Evolutionary conservation across 2,329 filamentous ascomycete species (phyloP).

Genomic region (Colletotrichum tanaceti): DNA sequence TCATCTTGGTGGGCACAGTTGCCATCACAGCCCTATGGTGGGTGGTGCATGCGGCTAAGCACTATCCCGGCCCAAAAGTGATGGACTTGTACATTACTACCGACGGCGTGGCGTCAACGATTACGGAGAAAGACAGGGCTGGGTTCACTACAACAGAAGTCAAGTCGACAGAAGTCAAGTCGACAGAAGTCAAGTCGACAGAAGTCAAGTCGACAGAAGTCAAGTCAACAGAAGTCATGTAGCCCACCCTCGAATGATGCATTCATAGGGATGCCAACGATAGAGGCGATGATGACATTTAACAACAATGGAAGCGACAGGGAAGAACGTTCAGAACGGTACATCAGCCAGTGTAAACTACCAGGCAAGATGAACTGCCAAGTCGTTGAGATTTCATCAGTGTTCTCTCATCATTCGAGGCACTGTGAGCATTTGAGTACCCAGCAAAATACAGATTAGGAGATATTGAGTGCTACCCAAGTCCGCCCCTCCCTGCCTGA

Average conservation of each 20-base stretch:
- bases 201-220: too few relatives aligned
- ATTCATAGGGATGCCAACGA: neutral
- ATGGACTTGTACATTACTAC: constrained; percentile 57
- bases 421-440: neutral
- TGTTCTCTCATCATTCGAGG: neutral
- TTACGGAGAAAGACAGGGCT: constrained; percentile 27
- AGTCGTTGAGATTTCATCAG: neutral
- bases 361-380: neutral
- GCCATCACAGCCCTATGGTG: constrained; percentile 62
- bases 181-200: too few relatives aligned
- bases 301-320: neutral
- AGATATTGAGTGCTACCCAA: neutral
- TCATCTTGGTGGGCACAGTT: constrained; percentile 63
- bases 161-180: neutral
- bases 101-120: constrained; percentile 25
- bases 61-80: constrained; percentile 64
- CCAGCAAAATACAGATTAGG: rapidly evolving
- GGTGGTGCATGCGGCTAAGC: constrained; percentile 57
- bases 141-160: constrained; percentile 25
- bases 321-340: too few relatives aligned
- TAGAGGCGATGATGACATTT: neutral
- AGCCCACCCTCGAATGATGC: neutral
- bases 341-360: neutral
- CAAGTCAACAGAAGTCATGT: neutral
- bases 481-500: neutral